Evolutionary conservation across 441 rosid genomes (phyloP).

Genomic region (Adansonia rubrostipa): DNA sequence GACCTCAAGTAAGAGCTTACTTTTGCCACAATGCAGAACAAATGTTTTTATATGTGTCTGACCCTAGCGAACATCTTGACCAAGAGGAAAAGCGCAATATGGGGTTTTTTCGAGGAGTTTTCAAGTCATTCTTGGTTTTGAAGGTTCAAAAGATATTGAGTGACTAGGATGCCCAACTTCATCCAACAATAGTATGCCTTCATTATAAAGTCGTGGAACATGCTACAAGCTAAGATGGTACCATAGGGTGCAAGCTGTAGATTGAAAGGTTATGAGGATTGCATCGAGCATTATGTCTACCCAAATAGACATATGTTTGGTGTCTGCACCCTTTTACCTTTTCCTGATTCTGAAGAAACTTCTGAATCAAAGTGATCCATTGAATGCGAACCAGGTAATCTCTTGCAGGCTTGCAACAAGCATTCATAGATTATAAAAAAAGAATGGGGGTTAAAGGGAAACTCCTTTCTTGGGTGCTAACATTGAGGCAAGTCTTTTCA

Average conservation of each 20-base stretch:
- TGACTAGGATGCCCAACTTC: conserved; percentile 62
- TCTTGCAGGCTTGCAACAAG: background rate
- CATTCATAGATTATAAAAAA: conserved; percentile 10
- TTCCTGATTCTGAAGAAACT: conserved; percentile 89
- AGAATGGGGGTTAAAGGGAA: background rate
- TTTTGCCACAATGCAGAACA: conserved; percentile 80
- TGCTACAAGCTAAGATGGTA: conserved; percentile 91
- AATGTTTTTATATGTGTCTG: conserved; percentile 87
- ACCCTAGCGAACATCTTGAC: conserved; percentile 96
- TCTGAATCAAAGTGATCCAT: conserved; percentile 60
- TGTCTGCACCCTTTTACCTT: conserved; percentile 84
- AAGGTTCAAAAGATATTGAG: conserved; percentile 80
- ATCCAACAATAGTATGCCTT: conserved; percentile 86
- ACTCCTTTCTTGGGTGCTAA: no score
- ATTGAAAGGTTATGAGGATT: conserved; percentile 87
- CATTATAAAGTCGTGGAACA: conserved; percentile 91
- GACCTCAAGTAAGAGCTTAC: conserved; percentile 94
- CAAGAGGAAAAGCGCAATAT: conserved; percentile 95
- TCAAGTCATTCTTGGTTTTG: conserved; percentile 78
- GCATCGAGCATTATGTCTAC: conserved; percentile 86
- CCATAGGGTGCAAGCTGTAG: conserved; percentile 94
- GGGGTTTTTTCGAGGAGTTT: conserved; percentile 94
- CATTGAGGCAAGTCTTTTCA: no score
- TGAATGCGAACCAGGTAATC: conserved; percentile 38
- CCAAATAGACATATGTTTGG: conserved; percentile 96